Evolutionary conservation across 352 stramenopile species (phyloP).

Genomic region (Phytophthora citricola): DNA sequence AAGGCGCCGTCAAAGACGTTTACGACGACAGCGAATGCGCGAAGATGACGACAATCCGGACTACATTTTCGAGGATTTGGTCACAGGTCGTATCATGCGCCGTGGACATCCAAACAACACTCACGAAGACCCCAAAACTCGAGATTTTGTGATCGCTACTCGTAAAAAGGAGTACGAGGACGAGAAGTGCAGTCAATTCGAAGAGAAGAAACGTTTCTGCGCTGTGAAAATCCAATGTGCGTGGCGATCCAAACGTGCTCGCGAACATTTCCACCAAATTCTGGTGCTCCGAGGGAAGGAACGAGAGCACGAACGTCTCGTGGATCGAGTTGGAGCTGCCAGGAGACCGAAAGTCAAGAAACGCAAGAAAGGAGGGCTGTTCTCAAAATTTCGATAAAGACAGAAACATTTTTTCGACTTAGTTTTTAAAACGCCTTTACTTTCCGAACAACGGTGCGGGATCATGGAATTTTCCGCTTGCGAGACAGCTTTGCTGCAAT

Average conservation of each 20-base stretch:
- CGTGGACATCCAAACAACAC: constrained; percentile 26
- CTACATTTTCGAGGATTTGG: constrained; percentile 65
- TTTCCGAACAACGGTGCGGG: too few relatives aligned
- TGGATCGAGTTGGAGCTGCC: constrained; percentile 30
- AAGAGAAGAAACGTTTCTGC: constrained; percentile 56
- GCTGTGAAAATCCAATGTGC: constrained; percentile 79
- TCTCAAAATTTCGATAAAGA: constrained; percentile 18
- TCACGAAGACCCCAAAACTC: constrained; percentile 33
- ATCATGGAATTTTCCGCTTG: too few relatives aligned
- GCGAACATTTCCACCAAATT: constrained; percentile 62
- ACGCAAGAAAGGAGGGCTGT: constrained; percentile 14
- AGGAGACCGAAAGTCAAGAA: constrained; percentile 20
- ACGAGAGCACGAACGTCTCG: constrained; percentile 55
- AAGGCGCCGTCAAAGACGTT: constrained; percentile 25
- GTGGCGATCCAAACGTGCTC: constrained; percentile 72
- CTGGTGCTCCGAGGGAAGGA: constrained; percentile 70
- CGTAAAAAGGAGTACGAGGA: constrained; percentile 48
- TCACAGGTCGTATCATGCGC: constrained; percentile 52
- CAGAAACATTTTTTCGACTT: too few relatives aligned
- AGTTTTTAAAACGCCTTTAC: too few relatives aligned
- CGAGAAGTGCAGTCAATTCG: constrained; percentile 41
- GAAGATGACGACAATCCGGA: constrained; percentile 33
- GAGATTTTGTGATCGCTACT: constrained; percentile 44
- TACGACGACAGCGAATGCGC: constrained; percentile 11
- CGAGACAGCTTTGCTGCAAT: too few relatives aligned